Percentiles rank a stretch among this genome's conserved stretches.
Conservation (phyloP, 257 asterid genomes). For the Coffea canephora region DNA sequence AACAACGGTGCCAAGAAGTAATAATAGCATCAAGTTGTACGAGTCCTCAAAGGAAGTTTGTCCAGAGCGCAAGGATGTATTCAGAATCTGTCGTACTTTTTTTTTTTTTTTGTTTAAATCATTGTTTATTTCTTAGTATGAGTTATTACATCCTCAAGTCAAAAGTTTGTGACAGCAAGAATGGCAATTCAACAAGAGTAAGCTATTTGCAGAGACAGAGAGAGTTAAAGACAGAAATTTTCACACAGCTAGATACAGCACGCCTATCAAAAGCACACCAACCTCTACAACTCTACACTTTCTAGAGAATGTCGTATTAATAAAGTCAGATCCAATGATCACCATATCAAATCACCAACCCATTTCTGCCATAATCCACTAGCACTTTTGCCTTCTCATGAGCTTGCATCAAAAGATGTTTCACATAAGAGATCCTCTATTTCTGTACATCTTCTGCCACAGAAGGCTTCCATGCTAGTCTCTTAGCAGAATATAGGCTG, state of each 20-base stretch:
- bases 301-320: background rate
- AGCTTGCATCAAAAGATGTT: background rate
- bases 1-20: background rate
- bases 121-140: slow-evolving; percentile 5
- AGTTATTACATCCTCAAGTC: slow-evolving; percentile 22
- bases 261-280: slow-evolving; percentile 20
- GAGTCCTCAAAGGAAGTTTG: too few relatives aligned
- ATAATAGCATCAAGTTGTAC: background rate
- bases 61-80: background rate
- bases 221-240: background rate
- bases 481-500: background rate
- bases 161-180: slow-evolving; percentile 6
- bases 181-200: background rate
- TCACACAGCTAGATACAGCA: slow-evolving; percentile 11
- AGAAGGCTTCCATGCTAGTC: slow-evolving; percentile 13
- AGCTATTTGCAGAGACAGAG: background rate
- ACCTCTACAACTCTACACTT: slow-evolving; percentile 13
- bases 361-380: background rate
- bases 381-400: background rate
- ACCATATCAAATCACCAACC: background rate
- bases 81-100: background rate
- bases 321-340: slow-evolving; percentile 12
- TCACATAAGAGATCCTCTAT: slow-evolving; percentile 8
- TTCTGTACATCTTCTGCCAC: slow-evolving; percentile 5
- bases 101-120: background rate